phyloP scores from a whole-genome alignment of 352 stramenopile species.

The Phytopythium mirpurense region DNA sequence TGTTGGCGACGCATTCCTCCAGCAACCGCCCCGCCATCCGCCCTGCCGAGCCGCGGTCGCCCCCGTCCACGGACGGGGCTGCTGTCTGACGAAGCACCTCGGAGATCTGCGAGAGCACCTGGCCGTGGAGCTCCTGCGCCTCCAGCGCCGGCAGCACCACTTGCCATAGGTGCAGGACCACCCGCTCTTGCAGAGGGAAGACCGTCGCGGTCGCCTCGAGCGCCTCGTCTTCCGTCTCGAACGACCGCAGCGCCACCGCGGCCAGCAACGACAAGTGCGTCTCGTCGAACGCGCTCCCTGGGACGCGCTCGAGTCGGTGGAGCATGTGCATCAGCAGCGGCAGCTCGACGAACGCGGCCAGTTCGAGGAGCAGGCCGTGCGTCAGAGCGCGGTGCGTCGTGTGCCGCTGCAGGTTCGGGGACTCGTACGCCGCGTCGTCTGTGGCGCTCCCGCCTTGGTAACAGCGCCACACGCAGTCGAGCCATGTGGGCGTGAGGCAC shows the following conservation, averaged over 20 bases:
- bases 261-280: slow-evolving; percentile 25
- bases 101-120: slow-evolving; percentile 30
- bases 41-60: neutral
- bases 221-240: slow-evolving; percentile 7
- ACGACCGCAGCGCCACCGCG: slow-evolving; percentile 23
- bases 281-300: slow-evolving; percentile 15
- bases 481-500: slow-evolving; percentile 23
- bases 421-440: neutral
- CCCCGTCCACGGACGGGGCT: neutral
- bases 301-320: slow-evolving; percentile 14
- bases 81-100: slow-evolving; percentile 19
- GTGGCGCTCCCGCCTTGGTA: slow-evolving; percentile 23
- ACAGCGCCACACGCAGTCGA: slow-evolving; percentile 52
- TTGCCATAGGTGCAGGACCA: slow-evolving; percentile 43
- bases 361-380: slow-evolving; percentile 47
- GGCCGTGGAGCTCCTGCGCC: slow-evolving; percentile 20
- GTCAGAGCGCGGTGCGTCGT: slow-evolving; percentile 33
- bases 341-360: slow-evolving; percentile 44
- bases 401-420: slow-evolving; percentile 27
- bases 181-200: slow-evolving; percentile 18
- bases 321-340: slow-evolving; percentile 29
- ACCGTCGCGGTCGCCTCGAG: neutral
- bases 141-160: slow-evolving; percentile 12
- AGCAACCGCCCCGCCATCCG: slow-evolving; percentile 5
- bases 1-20: slow-evolving; percentile 21